Conservation (phyloP, 768 basidiomycete species). For the Leccinum sublutescens region DNA sequence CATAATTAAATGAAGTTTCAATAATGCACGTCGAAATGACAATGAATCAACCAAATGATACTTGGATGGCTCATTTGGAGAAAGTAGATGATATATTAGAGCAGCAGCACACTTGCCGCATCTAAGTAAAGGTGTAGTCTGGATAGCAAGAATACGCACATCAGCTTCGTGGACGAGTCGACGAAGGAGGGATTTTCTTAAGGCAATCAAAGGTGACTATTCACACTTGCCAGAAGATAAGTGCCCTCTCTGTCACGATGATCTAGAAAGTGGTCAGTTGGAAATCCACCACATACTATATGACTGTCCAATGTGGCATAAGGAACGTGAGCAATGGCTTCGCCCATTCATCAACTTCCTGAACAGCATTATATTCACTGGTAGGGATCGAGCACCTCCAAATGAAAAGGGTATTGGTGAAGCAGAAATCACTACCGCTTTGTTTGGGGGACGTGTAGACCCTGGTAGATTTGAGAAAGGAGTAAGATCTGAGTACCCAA, state of each 20-base stretch:
- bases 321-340: too few relatives aligned
- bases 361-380: too few relatives aligned
- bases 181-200: background rate
- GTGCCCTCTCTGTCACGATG: background rate
- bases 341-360: too few relatives aligned
- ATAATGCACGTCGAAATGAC: background rate
- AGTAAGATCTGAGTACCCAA: too few relatives aligned
- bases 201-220: background rate
- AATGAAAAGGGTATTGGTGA: too few relatives aligned
- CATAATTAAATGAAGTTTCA: background rate
- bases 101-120: background rate
- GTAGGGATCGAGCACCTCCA: too few relatives aligned
- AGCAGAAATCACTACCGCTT: too few relatives aligned
- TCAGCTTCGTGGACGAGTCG: background rate
- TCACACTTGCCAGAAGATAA: background rate
- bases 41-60: background rate
- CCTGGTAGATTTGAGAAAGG: too few relatives aligned
- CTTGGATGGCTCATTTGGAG: background rate
- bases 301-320: too few relatives aligned
- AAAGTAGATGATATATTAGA: background rate
- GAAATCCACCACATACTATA: background rate
- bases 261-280: background rate
- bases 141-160: background rate
- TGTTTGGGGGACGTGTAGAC: too few relatives aligned
- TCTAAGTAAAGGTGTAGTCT: background rate